Evolutionary conservation across 345 rosid species (phyloP), one percentile per base, ranked within the genome.

Genomic region (Eucalyptus curtisii): DNA sequence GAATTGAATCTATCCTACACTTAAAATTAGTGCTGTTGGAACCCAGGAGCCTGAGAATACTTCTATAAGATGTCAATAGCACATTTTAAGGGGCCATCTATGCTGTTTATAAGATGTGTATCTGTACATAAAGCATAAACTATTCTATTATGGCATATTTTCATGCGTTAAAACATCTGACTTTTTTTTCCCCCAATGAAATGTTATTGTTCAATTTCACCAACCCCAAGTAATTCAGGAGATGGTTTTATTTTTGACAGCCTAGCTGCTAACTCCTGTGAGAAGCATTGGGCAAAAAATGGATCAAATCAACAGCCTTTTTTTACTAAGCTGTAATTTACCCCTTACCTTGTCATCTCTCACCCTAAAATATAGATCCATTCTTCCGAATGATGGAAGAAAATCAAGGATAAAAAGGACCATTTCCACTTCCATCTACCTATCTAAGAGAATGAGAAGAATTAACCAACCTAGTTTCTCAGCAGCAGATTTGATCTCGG

Each of bases 381-480:
- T 37, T 76, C 82, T 76, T 76, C 82, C 5, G 2, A 76, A 42
- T 20, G 27, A 40, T 40, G 47, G 84, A 76, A 40, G 47, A 76
- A 76, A 76, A 76, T 76, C 15, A 76, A 76, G 5, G 84, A 76
- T 76, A 37, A 76, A 76, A 40, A 76, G 82, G 82, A 76, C 16
- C 20, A 40, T 76, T 76, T 76, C 84, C 47, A 76, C 15, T 76
- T 40, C 84, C 84, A 40, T 40, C 84, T 76, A 40, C 42, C 44
- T 76, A 37, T 76, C 30, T 40, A 44, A 59, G n/a, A 61, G 88
- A 86, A 55, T 49, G 20, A 8, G 66, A 86, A 40, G 64, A 52
- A 48, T 52, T 84, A 86, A 90, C 96, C 90, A 90, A 94, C 99
- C 98, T 90, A 96, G 85, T 90, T 94, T 96, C 90, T 93, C 96